These are phyloP conservation scores for Curvularia sp. DNA, from an alignment of 2,329 filamentous ascomycete species.

Conservation along the genomic window DNA sequence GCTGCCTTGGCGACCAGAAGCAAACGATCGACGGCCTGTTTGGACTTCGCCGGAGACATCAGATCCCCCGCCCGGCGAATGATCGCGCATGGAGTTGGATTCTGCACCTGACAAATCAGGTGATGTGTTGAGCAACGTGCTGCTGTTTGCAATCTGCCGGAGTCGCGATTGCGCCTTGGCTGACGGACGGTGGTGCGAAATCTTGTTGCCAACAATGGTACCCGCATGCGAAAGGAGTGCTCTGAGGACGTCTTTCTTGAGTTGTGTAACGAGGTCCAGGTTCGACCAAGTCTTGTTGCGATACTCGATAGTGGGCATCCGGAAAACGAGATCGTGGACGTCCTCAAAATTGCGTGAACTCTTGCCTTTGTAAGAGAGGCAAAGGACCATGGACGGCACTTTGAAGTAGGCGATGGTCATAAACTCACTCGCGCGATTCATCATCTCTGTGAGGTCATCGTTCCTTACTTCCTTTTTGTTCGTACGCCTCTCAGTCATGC, in stretches of 20 bases:
- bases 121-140: slow-evolving; percentile 62
- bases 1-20: slow-evolving; percentile 41
- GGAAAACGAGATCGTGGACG: slow-evolving; percentile 96
- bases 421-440: slow-evolving; percentile 90
- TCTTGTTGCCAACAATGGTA: slow-evolving; percentile 96
- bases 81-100: slow-evolving; percentile 41
- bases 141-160: slow-evolving; percentile 82
- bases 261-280: slow-evolving; percentile 85
- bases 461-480: slow-evolving; percentile 67
- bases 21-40: slow-evolving; percentile 37
- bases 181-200: slow-evolving; percentile 84
- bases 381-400: slow-evolving; percentile 92
- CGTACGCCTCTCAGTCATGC: slow-evolving; percentile 54
- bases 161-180: slow-evolving; percentile 79
- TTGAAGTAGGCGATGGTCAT: slow-evolving; percentile 97
- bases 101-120: slow-evolving; percentile 45
- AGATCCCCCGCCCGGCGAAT: slow-evolving; percentile 37
- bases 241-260: slow-evolving; percentile 94
- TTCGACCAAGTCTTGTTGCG: slow-evolving; percentile 99
- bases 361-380: slow-evolving; percentile 94
- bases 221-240: slow-evolving; percentile 94
- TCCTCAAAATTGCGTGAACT: slow-evolving; percentile 95
- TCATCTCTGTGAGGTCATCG: slow-evolving; percentile 96
- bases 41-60: slow-evolving; percentile 34
- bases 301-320: slow-evolving; percentile 91